A percentile compares a stretch with the other conserved stretches of the same genome.
phyloP scores from a whole-genome alignment of 345 rosid species.

The Syzygium jambos region DNA sequence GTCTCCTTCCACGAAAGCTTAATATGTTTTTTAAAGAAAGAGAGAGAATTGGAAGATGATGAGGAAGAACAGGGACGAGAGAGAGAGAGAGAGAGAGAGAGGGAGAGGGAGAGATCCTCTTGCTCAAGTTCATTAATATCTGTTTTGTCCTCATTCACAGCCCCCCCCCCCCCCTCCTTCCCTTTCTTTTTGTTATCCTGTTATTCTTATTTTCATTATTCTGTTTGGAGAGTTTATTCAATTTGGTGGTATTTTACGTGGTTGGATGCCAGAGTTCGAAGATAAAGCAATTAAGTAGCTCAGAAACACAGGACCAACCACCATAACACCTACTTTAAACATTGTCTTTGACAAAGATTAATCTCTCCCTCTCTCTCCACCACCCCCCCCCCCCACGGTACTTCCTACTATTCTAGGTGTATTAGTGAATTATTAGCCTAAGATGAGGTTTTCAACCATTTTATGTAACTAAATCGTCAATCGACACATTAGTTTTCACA shows the following conservation, averaged over 20 bases:
- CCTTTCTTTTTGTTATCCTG: constrained; percentile 24
- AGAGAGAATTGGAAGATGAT: constrained; percentile 22
- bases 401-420: neutral
- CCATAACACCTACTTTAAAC: constrained; percentile 29
- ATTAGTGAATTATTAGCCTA: neutral
- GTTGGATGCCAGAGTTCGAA: constrained; percentile 33
- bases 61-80: constrained; percentile 8
- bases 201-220: neutral
- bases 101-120: neutral
- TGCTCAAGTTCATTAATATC: neutral
- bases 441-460: neutral
- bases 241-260: constrained; percentile 20
- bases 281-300: constrained; percentile 54
- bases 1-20: constrained; percentile 53
- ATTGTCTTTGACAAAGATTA: neutral
- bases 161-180: neutral
- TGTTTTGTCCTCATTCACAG: neutral
- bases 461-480: neutral
- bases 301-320: constrained; percentile 36
- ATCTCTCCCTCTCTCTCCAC: neutral
- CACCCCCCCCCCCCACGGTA: neutral
- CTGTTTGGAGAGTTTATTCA: neutral
- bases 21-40: neutral
- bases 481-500: neutral
- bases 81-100: constrained; percentile 1